Percentiles rank a stretch among this genome's conserved stretches.
Evolutionary conservation across 2,329 filamentous ascomycete genomes (phyloP).

Genomic region (Epichloe sibirici): DNA sequence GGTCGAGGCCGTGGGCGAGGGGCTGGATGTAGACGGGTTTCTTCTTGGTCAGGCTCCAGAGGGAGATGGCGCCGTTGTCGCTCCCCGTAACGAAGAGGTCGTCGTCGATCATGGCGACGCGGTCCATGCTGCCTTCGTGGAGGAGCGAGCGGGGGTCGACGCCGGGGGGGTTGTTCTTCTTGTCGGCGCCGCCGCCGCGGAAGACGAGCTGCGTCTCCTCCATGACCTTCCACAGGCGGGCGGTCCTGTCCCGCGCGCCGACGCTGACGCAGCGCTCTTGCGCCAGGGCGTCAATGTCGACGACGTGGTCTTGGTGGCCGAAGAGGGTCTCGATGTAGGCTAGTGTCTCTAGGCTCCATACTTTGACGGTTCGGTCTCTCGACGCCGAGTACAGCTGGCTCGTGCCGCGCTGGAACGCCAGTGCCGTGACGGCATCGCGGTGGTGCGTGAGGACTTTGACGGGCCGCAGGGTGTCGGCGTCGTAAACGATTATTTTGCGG

Average conservation of each 20-base stretch:
- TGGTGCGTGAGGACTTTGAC: conserved; percentile 84
- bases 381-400: conserved; percentile 90
- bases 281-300: conserved; percentile 70
- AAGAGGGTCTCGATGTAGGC: conserved; percentile 94
- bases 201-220: conserved; percentile 96
- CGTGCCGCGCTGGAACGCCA: conserved; percentile 76
- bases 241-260: conserved; percentile 81
- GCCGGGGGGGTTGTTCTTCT: conserved; percentile 34
- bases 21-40: conserved; percentile 75
- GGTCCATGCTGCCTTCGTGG: conserved; percentile 80
- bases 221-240: conserved; percentile 87
- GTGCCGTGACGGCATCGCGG: conserved; percentile 70
- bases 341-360: conserved; percentile 85
- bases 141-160: conserved; percentile 41
- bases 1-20: conserved; percentile 76
- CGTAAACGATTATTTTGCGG: conserved; percentile 76
- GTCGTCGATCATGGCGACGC: conserved; percentile 79
- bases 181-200: conserved; percentile 61
- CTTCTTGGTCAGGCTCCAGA: conserved; percentile 91
- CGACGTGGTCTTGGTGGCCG: conserved; percentile 84
- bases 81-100: conserved; percentile 85
- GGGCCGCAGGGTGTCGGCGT: conserved; percentile 65
- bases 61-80: conserved; percentile 74
- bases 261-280: conserved; percentile 86
- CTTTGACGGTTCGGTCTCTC: conserved; percentile 85